A percentile compares a stretch with the other conserved stretches of the same genome.
phyloP scores from a whole-genome alignment of 1,284 basidiomycete genomes.

The Somion occarium region DNA sequence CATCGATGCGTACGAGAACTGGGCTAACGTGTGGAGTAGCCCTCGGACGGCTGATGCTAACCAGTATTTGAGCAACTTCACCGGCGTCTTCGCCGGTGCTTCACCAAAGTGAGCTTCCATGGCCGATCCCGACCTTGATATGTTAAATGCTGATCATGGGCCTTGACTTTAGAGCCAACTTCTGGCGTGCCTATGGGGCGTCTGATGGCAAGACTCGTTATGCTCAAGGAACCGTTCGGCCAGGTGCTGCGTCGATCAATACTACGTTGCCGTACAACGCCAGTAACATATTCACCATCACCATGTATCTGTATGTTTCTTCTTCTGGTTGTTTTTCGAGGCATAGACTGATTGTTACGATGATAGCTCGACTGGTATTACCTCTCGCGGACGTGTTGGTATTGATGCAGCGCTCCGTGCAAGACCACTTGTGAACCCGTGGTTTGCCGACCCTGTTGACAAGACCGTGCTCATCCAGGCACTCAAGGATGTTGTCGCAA shows the following conservation, averaged over 20 bases:
- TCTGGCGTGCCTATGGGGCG: conserved; percentile 51
- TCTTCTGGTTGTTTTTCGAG: too few relatives aligned
- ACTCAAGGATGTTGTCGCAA: conserved; percentile 43
- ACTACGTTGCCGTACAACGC: conserved; percentile 49
- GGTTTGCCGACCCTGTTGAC: conserved; percentile 55
- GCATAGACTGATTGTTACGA: conserved; percentile 4
- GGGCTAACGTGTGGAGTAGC: conserved; percentile 50
- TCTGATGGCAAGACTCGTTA: conserved; percentile 35
- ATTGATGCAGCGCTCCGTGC: conserved; percentile 49
- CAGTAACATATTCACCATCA: conserved; percentile 51
- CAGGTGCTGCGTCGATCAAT: conserved; percentile 52
- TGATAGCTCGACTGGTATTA: conserved; percentile 39
- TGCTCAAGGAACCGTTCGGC: conserved; percentile 61
- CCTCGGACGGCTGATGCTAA: conserved; percentile 50
- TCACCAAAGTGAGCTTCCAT: conserved; percentile 46
- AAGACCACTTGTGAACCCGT: conserved; percentile 46
- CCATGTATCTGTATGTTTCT: conserved; percentile 42
- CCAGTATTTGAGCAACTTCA: conserved; percentile 46
- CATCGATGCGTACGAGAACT: conserved; percentile 62
- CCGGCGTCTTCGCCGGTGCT: conserved; percentile 52
- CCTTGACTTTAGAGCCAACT: conserved; percentile 41
- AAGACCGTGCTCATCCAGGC: conserved; percentile 44
- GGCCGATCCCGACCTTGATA: neutral
- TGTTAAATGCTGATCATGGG: neutral
- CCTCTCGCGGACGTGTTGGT: conserved; percentile 58